Conservation (phyloP, 257 asterid species). For the Ajuga chamaepitys region DNA sequence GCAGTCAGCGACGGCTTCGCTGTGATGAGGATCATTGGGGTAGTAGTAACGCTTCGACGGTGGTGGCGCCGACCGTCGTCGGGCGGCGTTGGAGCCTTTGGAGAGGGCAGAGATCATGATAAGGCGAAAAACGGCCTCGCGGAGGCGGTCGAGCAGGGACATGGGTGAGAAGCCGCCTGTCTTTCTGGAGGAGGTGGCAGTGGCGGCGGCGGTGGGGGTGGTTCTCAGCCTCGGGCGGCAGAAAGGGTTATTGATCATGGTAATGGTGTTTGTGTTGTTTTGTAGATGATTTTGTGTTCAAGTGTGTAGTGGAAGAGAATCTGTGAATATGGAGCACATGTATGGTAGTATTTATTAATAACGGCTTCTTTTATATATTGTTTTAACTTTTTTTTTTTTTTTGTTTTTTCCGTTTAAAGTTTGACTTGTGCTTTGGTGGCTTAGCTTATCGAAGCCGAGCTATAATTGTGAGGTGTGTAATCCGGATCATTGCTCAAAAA, state of each 20-base stretch:
- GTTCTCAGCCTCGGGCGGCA: slow-evolving; percentile 17
- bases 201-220: not conserved
- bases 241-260: slow-evolving; percentile 27
- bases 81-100: slow-evolving; percentile 13
- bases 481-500: too few relatives aligned
- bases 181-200: slow-evolving; percentile 12
- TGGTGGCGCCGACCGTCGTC: not conserved
- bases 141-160: slow-evolving; percentile 26
- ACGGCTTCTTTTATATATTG: not conserved
- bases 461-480: not conserved
- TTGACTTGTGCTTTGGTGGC: not conserved
- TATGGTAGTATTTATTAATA: not conserved
- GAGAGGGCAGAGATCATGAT: slow-evolving; percentile 30
- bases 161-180: slow-evolving; percentile 16
- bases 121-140: slow-evolving; percentile 31
- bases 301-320: not conserved
- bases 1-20: slow-evolving; percentile 33
- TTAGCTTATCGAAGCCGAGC: not conserved
- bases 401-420: not conserved
- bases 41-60: slow-evolving; percentile 4
- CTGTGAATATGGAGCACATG: slow-evolving; percentile 20
- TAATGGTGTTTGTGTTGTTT: not conserved
- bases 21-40: slow-evolving; percentile 23
- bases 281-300: too few relatives aligned
- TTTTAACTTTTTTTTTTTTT: not conserved